Evolutionary conservation across 1,284 basidiomycete species (phyloP).

Genomic region (Trichosporon coremiiforme): DNA sequence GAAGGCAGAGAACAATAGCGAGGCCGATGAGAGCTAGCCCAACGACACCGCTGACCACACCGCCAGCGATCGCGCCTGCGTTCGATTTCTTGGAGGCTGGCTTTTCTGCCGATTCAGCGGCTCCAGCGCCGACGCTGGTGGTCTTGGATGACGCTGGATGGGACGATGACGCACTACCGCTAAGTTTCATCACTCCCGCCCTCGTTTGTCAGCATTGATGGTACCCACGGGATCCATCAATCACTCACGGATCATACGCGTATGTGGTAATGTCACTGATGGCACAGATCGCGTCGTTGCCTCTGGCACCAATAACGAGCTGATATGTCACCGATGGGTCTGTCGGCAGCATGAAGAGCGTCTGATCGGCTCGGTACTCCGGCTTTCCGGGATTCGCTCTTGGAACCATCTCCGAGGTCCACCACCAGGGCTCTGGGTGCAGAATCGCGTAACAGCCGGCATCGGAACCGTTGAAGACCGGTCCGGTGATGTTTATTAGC

Average conservation of each 20-base stretch:
- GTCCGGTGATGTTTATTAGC: neutral
- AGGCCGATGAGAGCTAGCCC: neutral
- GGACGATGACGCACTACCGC: neutral
- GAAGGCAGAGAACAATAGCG: neutral
- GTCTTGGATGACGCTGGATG: no score
- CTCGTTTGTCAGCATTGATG: neutral
- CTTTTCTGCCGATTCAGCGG: neutral
- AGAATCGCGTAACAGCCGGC: neutral
- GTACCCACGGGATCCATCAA: no score
- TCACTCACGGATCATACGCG: neutral
- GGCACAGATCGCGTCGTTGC: neutral
- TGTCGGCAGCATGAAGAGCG: neutral
- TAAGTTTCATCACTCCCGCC: neutral
- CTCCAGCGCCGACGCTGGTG: neutral
- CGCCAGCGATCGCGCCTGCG: neutral
- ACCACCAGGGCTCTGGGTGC: neutral
- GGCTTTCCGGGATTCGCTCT: neutral
- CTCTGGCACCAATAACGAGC: neutral
- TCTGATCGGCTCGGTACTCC: neutral
- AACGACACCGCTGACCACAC: neutral
- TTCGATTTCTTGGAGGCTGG: neutral
- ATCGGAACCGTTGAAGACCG: neutral
- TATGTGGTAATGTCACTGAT: neutral
- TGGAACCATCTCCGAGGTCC: neutral
- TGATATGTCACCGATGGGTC: neutral